These are phyloP conservation scores for Leishmania lainsoni DNA, from an alignment of 208 protist genomes.

Conservation along the genomic window DNA sequence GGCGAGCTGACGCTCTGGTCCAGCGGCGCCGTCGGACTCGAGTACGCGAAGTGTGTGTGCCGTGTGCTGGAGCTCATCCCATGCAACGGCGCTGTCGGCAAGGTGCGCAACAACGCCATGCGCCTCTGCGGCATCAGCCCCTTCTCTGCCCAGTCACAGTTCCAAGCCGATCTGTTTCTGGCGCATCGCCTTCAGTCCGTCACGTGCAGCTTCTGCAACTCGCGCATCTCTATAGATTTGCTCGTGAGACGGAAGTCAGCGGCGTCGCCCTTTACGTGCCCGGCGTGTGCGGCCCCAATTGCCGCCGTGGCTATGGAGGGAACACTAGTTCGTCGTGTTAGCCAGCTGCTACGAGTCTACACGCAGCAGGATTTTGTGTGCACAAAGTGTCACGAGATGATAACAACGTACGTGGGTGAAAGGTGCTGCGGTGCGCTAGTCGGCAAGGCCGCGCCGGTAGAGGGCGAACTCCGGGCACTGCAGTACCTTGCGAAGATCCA, in stretches of 20 bases:
- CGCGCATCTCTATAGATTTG: slow-evolving; percentile 60
- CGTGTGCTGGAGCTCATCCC: slow-evolving; percentile 74
- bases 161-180: slow-evolving; percentile 40
- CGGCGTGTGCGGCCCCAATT: slow-evolving; percentile 76
- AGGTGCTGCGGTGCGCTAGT: slow-evolving; percentile 82
- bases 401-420: slow-evolving; percentile 60
- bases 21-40: slow-evolving; percentile 60
- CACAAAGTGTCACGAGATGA: slow-evolving; percentile 81
- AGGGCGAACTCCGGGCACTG: slow-evolving; percentile 57
- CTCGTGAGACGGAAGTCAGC: slow-evolving; percentile 30
- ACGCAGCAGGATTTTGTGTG: slow-evolving; percentile 89
- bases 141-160: slow-evolving; percentile 73
- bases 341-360: slow-evolving; percentile 51
- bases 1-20: slow-evolving; percentile 28
- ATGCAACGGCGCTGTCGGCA: slow-evolving; percentile 63
- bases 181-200: slow-evolving; percentile 42
- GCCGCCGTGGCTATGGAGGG: slow-evolving; percentile 61
- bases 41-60: slow-evolving; percentile 83
- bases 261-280: slow-evolving; percentile 52
- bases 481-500: slow-evolving; percentile 67
- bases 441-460: slow-evolving; percentile 57
- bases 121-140: slow-evolving; percentile 87
- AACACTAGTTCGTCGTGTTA: slow-evolving; percentile 80
- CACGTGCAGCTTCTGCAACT: slow-evolving; percentile 86
- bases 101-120: slow-evolving; percentile 88